A percentile compares a stretch with the other conserved stretches of the same genome.
Evolutionary conservation across 345 rosid genomes (phyloP).

Genomic region (Garcia nutans): DNA sequence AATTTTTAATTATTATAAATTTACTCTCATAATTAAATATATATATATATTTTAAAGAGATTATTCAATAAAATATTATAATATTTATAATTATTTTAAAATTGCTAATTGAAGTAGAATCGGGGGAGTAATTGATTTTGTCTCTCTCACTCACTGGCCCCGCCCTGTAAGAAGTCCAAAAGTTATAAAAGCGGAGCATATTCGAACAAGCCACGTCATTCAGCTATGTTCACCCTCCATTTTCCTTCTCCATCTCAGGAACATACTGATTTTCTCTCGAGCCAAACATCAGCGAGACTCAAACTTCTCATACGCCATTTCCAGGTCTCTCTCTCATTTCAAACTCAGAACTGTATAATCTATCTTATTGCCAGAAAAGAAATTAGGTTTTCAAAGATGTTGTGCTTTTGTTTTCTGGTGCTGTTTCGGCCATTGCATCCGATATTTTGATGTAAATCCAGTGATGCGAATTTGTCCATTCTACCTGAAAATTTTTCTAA

Average conservation of each 20-base stretch:
- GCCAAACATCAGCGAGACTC: background rate
- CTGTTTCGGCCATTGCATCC: background rate
- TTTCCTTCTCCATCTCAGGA: background rate
- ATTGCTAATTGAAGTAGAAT: too few species aligned
- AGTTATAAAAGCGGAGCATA: background rate
- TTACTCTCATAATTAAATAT: too few species aligned
- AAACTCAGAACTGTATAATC: background rate
- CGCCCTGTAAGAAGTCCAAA: background rate
- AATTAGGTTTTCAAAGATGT: background rate
- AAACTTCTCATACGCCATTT: background rate
- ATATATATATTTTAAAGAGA: too few species aligned
- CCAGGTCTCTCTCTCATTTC: background rate
- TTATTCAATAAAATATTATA: too few species aligned
- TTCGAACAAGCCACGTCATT: background rate
- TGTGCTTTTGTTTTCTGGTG: background rate
- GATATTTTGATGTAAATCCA: background rate
- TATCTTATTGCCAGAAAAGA: background rate
- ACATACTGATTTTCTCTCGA: slow-evolving; percentile 3
- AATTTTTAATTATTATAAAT: too few species aligned
- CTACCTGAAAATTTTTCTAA: background rate
- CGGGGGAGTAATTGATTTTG: too few species aligned
- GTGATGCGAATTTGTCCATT: background rate
- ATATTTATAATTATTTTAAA: too few species aligned
- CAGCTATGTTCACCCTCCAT: background rate
- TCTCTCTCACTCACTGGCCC: background rate